Evolutionary conservation across 2,329 filamentous ascomycete species (phyloP), one percentile per base, ranked within the genome.

Genomic region (Diaporthe sp.): DNA sequence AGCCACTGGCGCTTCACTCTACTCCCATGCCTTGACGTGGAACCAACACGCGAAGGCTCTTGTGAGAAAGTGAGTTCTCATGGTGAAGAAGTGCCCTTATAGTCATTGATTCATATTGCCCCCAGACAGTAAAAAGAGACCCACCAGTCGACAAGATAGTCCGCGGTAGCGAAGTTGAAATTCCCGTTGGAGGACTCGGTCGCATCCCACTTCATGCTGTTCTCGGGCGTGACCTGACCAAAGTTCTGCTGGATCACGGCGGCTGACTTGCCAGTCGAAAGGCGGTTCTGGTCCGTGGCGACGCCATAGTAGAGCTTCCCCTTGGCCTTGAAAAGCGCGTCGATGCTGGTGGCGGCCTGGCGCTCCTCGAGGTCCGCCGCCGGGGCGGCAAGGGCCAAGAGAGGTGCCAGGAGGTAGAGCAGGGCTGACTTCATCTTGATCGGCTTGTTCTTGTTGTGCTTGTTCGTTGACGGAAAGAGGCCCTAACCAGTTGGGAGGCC

Each of bases 191-290:
- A 80, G n/a, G 79, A 80, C 82, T 93, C 85, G 25, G 86, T 86
- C 46, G 88, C 84, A 78, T 93, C 90, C 92, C 92, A 94, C 84
- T 94, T 94, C 89, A 93, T 92, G 80, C 87, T 90, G 86, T 94
- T 94, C 85, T 94, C 92, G 1, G 89, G 88, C 0, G 92, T 93
- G 31, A 94, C 85, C 81, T 91, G 89, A 28, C 92, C 91, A 77
- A 93, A 94, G 82, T 92, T 85, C 72, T 86, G 84, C 77, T 88
- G 87, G 82, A 94, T 90, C 79, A 92, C 87, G 75, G 86, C 86
- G n/a, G 87, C 86, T 75, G 88, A 90, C 77, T 87, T 85, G 73
- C 84, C 86, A 13, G 84, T 81, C 46, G 81, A 84, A 5, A 94
- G 87, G 15, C 84, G 86, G 76, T 84, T 84, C 79, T 89, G 85